phyloP scores from a whole-genome alignment of 2,329 filamentous ascomycete species.

The Lithohypha guttulata region DNA sequence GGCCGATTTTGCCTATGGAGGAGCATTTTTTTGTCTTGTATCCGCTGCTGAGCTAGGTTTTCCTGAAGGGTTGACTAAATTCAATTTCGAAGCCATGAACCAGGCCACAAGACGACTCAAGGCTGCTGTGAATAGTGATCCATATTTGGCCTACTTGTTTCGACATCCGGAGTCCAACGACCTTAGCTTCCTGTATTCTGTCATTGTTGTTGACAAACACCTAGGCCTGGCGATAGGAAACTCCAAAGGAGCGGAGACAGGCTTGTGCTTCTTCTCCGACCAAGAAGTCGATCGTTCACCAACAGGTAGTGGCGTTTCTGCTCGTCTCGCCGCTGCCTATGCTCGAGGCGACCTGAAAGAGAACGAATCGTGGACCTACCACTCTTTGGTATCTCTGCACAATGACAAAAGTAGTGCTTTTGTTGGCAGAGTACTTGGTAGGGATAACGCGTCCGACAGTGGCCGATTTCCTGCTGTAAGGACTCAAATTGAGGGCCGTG shows the following conservation, averaged over 20 bases:
- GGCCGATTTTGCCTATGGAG: constrained; percentile 31
- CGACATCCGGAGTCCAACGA: constrained; percentile 26
- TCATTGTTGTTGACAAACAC: constrained; percentile 29
- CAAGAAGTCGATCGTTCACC: constrained; percentile 38
- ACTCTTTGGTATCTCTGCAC: constrained; percentile 28
- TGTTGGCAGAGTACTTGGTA: constrained; percentile 20
- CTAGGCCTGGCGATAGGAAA: constrained; percentile 14
- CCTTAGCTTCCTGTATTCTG: constrained; percentile 31
- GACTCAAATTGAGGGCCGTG: constrained; percentile 26
- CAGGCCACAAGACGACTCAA: constrained; percentile 28
- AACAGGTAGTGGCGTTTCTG: constrained; percentile 30
- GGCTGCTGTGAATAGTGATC: constrained; percentile 19
- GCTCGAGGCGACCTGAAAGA: constrained; percentile 21
- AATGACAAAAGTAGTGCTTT: constrained; percentile 22
- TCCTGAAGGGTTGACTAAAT: constrained; percentile 14
- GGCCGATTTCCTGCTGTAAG: constrained; percentile 15
- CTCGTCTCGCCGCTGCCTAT: constrained; percentile 29
- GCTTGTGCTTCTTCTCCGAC: constrained; percentile 37
- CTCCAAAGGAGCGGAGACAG: constrained; percentile 29
- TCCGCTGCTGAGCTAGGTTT: constrained; percentile 32
- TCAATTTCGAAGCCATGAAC: constrained; percentile 26
- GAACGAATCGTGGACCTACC: constrained; percentile 26
- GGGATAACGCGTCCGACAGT: constrained; percentile 8
- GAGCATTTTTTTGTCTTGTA: constrained; percentile 36
- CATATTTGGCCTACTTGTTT: constrained; percentile 20